Evolutionary conservation across 2,329 filamentous ascomycete species (phyloP).

Genomic region (Endothia cerciana): DNA sequence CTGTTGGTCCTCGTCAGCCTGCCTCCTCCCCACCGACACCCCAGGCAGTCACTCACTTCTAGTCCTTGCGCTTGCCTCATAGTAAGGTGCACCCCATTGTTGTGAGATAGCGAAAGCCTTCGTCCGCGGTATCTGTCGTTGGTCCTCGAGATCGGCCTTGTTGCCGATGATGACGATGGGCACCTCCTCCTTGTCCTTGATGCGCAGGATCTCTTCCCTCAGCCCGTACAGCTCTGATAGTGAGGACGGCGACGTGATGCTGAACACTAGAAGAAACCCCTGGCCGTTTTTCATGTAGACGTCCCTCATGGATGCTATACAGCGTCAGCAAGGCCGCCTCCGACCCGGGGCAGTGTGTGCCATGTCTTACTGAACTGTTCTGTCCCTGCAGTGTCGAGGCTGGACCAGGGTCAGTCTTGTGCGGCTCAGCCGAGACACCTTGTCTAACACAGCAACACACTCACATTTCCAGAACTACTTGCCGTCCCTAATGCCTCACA

Average conservation of each 20-base stretch:
- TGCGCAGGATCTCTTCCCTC: constrained; percentile 86
- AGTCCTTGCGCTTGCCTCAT: constrained; percentile 83
- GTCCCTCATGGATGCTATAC: constrained; percentile 68
- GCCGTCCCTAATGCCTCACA: constrained; percentile 67
- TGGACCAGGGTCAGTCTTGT: constrained; percentile 39
- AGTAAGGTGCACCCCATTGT: constrained; percentile 86
- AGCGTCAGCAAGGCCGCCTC: constrained; percentile 32
- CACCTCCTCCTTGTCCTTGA: constrained; percentile 84
- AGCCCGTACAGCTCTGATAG: constrained; percentile 79
- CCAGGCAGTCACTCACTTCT: constrained; percentile 55
- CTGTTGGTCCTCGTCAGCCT: constrained; percentile 42
- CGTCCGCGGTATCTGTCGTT: constrained; percentile 75
- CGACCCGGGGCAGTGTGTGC: constrained; percentile 2
- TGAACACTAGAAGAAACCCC: constrained; percentile 90
- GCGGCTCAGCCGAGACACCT: constrained; percentile 20
- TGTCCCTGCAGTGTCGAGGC: constrained; percentile 86
- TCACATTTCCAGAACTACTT: constrained; percentile 89
- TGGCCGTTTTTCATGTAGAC: constrained; percentile 94
- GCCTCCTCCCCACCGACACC: background rate
- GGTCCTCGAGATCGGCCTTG: constrained; percentile 88
- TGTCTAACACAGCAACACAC: constrained; percentile 35
- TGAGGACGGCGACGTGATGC: constrained; percentile 84
- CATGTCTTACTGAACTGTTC: constrained; percentile 84
- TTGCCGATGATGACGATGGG: constrained; percentile 92
- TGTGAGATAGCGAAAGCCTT: constrained; percentile 85